Evolutionary conservation across 768 basidiomycete genomes (phyloP), one percentile per base, ranked within the genome.

Genomic region (Suillus subluteus): DNA sequence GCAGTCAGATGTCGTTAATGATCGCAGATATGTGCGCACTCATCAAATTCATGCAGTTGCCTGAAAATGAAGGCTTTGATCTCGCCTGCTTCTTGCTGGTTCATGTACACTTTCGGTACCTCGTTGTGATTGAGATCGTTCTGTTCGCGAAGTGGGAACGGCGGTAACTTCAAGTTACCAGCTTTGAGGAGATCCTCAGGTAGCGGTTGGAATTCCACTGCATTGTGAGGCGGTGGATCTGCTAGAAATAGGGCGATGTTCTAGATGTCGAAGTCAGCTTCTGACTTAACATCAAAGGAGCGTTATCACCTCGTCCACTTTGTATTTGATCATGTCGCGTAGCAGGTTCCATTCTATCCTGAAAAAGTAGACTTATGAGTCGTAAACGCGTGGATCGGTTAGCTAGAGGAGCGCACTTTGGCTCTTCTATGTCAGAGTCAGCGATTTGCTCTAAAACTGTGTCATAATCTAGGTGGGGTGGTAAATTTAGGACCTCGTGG

Each of bases 31-130:
- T 40, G 15, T 61, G 82, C 87, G 58, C 71, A 94, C 94, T 84
- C 84, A 52, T 94, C 91, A 68, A 95, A 93, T 44, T 86, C 86
- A 69, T 94, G 87, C 35, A 96, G 77, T 69, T 91, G 88, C 12
- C 78, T 78, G 72, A 87, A 88, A 32, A 96, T 83, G 6, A 74
- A 74, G 8, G 79, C 75, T 77, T 88, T 87, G 75, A 87, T 76
- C 46, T 83, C 83, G 16, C 82, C 80, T 1, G 89, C 87, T 71
- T 94, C 88, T 58, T 86, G 81, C 63, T 81, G 79, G n/a, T 79
- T 83, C 84, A 94, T 85, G 69, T 84, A 84, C 62, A 75, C 86
- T 66, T 87, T 83, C 1, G 89, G 87, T 12, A 81, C 79, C 58
- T 88, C 85, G 58, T 82, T 83, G 63, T 83, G 78, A 69, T 86